Base-by-base conservation (phyloP, 2,329 filamentous ascomycete species). In the Xylaria sp. region DNA sequence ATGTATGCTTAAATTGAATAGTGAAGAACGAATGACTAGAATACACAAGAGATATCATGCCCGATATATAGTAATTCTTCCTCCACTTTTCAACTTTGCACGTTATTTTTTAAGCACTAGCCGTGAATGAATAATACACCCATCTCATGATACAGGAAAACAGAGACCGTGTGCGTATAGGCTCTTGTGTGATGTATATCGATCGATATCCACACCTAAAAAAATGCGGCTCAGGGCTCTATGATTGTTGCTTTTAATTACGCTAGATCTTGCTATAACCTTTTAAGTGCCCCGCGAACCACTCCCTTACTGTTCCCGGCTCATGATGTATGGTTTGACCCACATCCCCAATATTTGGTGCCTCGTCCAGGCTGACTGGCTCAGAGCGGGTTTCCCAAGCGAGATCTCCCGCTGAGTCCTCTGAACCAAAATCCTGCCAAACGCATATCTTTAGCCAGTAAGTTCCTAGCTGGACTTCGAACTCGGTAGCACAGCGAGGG, bases 51-150 rank as follows among this genome's bases (percentile, higher is more conserved):
- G 28, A 28, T 28, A 28, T 28, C 28, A 3, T 28, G 28, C 28
- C 28, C 3, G 28, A 5, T 28, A 28, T 28, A 28, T 28, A 28
- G 28, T 28, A 28, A 28, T 28, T 28, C 28, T 28, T 28, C 28
- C 28, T 28, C 28, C 41, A 44, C 15, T 44, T 20, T 48, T 48
- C 83, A 18, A 46, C 18, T 46, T 20, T 46, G 1, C 18, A 46
- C 44, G 44, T 46, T 46, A 20, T 46, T 46, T 46, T 2, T 46
- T 46, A 20, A 46, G 44, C 44, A 46, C 44, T 46, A 20, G 44
- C 15, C 20, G 44, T 46, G 18, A 46, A 18, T 15, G n/a, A n/a
- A 46, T 46, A 46, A 46, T 46, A 46, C 44, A n/a, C 44, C 18
- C 18, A 46, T 46, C n/a, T 20, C 44, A 46, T 46, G 18, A 46